These are phyloP conservation scores for Centella asiatica DNA, from an alignment of 129 eudicot species.

Conservation along the genomic window DNA sequence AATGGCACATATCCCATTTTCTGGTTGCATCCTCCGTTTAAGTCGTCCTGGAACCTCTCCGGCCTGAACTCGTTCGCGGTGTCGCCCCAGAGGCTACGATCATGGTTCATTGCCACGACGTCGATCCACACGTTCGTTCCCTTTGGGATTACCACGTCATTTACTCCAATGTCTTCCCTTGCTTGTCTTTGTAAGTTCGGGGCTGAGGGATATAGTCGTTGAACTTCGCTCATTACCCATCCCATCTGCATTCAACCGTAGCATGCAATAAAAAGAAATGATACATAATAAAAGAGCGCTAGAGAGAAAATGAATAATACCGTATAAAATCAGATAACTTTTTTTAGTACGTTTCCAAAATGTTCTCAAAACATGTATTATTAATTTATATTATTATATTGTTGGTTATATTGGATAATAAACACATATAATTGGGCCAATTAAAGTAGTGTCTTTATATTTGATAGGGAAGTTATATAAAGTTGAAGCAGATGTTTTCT, in stretches of 20 bases:
- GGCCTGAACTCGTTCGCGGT: conserved; percentile 76
- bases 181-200: conserved; percentile 88
- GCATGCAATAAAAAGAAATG: background rate
- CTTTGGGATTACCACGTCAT: conserved; percentile 49
- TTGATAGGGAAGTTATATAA: too few relatives aligned
- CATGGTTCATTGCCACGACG: conserved; percentile 87
- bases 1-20: conserved; percentile 92
- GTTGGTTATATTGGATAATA: too few relatives aligned
- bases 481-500: too few relatives aligned
- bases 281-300: too few relatives aligned
- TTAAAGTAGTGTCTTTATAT: too few relatives aligned
- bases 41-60: conserved; percentile 56
- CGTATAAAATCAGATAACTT: too few relatives aligned
- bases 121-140: conserved; percentile 97
- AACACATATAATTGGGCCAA: too few relatives aligned
- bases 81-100: conserved; percentile 63
- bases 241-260: conserved; percentile 53
- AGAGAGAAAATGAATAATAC: too few relatives aligned
- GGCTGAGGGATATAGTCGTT: conserved; percentile 71
- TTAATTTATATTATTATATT: too few relatives aligned
- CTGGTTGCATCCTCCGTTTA: conserved; percentile 67
- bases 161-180: conserved; percentile 61
- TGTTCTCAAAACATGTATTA: too few relatives aligned
- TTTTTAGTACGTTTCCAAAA: too few relatives aligned
- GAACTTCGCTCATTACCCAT: conserved; percentile 89